Evolutionary conservation across 441 rosid genomes (phyloP), one percentile per base, ranked within the genome.

Genomic region (Bruguiera hainesii): DNA sequence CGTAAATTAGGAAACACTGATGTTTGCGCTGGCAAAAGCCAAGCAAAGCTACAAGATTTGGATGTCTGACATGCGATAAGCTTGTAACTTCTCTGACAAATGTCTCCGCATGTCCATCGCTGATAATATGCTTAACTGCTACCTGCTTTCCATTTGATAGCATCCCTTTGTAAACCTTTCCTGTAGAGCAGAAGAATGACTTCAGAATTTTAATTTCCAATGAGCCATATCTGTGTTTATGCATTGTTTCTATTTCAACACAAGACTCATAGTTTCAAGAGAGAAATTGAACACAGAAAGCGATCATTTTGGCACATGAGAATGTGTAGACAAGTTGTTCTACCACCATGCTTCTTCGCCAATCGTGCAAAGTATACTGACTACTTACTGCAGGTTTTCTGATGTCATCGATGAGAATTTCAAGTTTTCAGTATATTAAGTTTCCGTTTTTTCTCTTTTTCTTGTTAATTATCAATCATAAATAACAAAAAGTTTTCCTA

Each of bases 131-230:
- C 81, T 83, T 85, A 46, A 87, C 75, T 0, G 92, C 92, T 5
- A 83, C 80, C 1, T 50, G 73, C 66, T 73, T 69, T 42, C 87
- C 87, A 21, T 78, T 73, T 53, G 82, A 73, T 49, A 85, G 78
- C 6, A 68, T 15, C 25, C 92, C 88, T 76, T 68, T 82, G 50
- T 83, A 87, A 55, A 85, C 92, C 71, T 82, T 87, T 49, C 92
- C 89, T 83, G 80, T 56, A 21, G 33, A 42, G 57, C 57, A 66
- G 26, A 16, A 55, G 52, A 63, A 67, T 3, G 50, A 74, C 55
- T 60, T 26, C 60, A 76, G 67, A 52, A 46, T 57, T 29, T 4
- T 15, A 33, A n/a, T 25, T 33, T 52, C 37, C 6, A 19, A 18
- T 18, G 10, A 1, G 15, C 16, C 5, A 11, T 11, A 42, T 42